Percentiles rank a stretch among this genome's conserved stretches.
Evolutionary conservation across 2,329 filamentous ascomycete genomes (phyloP).

Genomic region (Escovopsis sp.): DNA sequence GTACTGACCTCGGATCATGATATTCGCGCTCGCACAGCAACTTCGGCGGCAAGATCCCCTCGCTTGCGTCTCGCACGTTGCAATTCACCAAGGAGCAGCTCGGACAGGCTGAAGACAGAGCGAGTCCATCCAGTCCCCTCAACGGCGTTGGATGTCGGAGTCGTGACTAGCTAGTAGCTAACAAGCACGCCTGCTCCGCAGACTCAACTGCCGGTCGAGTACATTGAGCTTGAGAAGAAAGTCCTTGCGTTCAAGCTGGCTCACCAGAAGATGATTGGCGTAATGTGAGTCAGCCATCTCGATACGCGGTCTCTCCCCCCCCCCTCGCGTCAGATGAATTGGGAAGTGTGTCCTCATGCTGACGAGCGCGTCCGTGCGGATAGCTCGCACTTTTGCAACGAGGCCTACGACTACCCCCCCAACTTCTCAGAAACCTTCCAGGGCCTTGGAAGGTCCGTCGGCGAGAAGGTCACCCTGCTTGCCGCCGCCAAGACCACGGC

Average conservation of each 20-base stretch:
- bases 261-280: constrained; percentile 91
- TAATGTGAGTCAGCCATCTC: constrained; percentile 55
- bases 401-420: constrained; percentile 81
- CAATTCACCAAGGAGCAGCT: constrained; percentile 98
- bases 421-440: constrained; percentile 97
- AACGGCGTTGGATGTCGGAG: too few relatives aligned
- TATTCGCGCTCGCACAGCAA: constrained; percentile 24
- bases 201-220: constrained; percentile 94
- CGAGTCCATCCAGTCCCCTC: constrained; percentile 20
- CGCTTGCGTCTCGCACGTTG: constrained; percentile 84
- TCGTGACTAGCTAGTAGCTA: too few relatives aligned
- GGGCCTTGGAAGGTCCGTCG: constrained; percentile 87
- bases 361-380: neutral
- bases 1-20: too few relatives aligned
- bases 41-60: constrained; percentile 69
- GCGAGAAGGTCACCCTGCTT: constrained; percentile 84
- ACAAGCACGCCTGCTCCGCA: constrained; percentile 18
- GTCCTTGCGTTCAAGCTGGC: constrained; percentile 95
- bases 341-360: too few relatives aligned
- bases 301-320: too few relatives aligned
- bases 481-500: constrained; percentile 73
- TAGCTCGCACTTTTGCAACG: constrained; percentile 87
- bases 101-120: constrained; percentile 88
- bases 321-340: too few relatives aligned
- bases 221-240: constrained; percentile 96